Percentiles rank a stretch among this genome's conserved stretches.
These are phyloP conservation scores for Biscogniauxia mediterranea DNA, from an alignment of 2,329 filamentous ascomycete genomes.

Conservation along the genomic window DNA sequence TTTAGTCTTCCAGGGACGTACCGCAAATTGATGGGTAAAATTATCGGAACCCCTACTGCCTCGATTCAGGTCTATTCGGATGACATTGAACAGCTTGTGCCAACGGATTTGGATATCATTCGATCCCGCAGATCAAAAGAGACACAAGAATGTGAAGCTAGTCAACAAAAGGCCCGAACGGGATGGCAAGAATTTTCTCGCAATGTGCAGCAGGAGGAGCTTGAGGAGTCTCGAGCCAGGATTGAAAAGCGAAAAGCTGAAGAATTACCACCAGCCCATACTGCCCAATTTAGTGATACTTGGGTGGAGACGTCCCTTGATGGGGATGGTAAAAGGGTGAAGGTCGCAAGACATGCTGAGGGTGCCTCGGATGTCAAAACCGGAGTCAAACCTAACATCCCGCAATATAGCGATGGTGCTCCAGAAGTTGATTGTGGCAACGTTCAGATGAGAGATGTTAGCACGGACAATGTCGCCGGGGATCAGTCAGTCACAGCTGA, in stretches of 20 bases:
- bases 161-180: slow-evolving; percentile 12
- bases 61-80: slow-evolving; percentile 69
- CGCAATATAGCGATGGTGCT: slow-evolving; percentile 4
- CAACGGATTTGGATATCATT: slow-evolving; percentile 78
- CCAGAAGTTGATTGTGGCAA: slow-evolving; percentile 12
- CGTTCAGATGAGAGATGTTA: neutral
- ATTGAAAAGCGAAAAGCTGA: slow-evolving; percentile 30
- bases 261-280: slow-evolving; percentile 16
- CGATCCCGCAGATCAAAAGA: slow-evolving; percentile 39
- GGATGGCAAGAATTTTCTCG: slow-evolving; percentile 27
- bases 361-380: slow-evolving; percentile 4
- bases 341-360: slow-evolving; percentile 28
- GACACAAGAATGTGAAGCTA: slow-evolving; percentile 22
- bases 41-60: slow-evolving; percentile 62
- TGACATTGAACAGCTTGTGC: slow-evolving; percentile 79
- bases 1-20: slow-evolving; percentile 88
- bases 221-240: slow-evolving; percentile 23
- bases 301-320: slow-evolving; percentile 41
- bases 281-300: slow-evolving; percentile 36
- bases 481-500: slow-evolving; percentile 6
- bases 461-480: neutral
- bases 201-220: slow-evolving; percentile 25
- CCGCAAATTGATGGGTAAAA: slow-evolving; percentile 75
- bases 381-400: slow-evolving; percentile 1
- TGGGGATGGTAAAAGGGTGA: slow-evolving; percentile 42